Evolutionary conservation across 805 yeast genomes (phyloP), one percentile per base, ranked within the genome.

Genomic region (Ogataea ganodermae): DNA sequence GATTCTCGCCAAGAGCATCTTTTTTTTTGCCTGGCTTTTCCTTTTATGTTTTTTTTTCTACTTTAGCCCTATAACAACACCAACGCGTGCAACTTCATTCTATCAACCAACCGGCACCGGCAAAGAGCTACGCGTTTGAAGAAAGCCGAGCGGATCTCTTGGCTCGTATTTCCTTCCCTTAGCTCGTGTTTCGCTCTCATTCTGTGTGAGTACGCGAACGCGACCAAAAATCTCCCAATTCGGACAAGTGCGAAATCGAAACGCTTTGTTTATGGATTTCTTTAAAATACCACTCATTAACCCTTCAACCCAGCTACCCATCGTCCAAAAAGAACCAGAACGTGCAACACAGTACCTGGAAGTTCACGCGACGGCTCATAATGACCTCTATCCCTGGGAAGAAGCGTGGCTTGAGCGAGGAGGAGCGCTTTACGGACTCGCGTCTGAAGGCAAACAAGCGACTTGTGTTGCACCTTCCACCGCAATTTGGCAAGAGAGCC

Each of bases 1-100:
- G 68, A 65, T 52, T 63, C 70, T 65, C 70, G 68, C 70, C 69
- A 52, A 64, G 68, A 65, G 70, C 69, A 65, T 30, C 35, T 45
- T 37, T 45, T 44, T 48, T 43, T 32, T 24, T 17, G 35, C 18
- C n/a, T n/a, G n/a, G 20, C 5, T 17, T 35, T 35, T 21, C 22
- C 12, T 21, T 35, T 35, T 21, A 4, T 12, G 26, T 35, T 35
- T n/a, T n/a, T n/a, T n/a, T n/a, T n/a, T n/a, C n/a, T n/a, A n/a
- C n/a, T n/a, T n/a, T n/a, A n/a, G n/a, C n/a, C n/a, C n/a, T n/a
- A n/a, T n/a, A n/a, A n/a, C n/a, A n/a, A n/a, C n/a, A n/a, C n/a
- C n/a, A n/a, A n/a, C n/a, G n/a, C n/a, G n/a, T n/a, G n/a, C n/a
- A n/a, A n/a, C n/a, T n/a, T n/a, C n/a, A n/a, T n/a, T n/a, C n/a